Base-by-base conservation (phyloP, 106 monocot genomes). In the Dactylorhiza incarnata region DNA sequence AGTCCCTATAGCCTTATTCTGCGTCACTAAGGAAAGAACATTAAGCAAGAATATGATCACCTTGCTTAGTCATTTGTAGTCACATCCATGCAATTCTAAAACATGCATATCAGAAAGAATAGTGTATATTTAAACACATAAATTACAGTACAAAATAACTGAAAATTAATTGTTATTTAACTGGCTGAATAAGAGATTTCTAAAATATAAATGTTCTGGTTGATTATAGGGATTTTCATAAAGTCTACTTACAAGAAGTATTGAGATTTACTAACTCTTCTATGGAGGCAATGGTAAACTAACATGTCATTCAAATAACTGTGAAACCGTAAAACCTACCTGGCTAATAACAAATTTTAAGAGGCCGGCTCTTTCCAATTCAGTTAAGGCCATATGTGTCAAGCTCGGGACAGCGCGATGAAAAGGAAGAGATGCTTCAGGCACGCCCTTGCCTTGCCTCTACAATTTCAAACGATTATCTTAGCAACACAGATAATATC, bases 381-480 rank as follows among this genome's bases (percentile, higher is more conserved):
- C 91, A 78, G 94, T 94, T 72, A 99, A 79, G 24, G 99, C 99
- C 99, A 99, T 99, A 87, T 99, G 99, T 74, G 99, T 94, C 72
- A 88, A 68, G 82, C 91, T 99, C 48, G 99, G 99, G 83, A 83
- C 85, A 71, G 99, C 94, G 78, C 83, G 83, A 84, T 99, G 82
- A 84, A 99, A 99, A 45, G 99, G 99, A 9, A 94, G 82, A 37
- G 94, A 99, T 79, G 99, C 91, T 79, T 92, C 86, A 54, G 99
- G 99, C 68, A 99, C 72, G 46, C 85, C 80, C 75, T 86, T 89
- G 7, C 99, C 94, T 20, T 81, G 83, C 75, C 78, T 91, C 99
- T 99, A 78, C 50, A 87, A 19, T 14, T 63, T 51, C 48, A 76
- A 79, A 78, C 53, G 19, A 63, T 67, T 25, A 52, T 56, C 13